Evolutionary conservation across 495 filamentous ascomycete species (phyloP), one percentile per base, ranked within the genome.

Genomic region (Aspergillus hancockii): DNA sequence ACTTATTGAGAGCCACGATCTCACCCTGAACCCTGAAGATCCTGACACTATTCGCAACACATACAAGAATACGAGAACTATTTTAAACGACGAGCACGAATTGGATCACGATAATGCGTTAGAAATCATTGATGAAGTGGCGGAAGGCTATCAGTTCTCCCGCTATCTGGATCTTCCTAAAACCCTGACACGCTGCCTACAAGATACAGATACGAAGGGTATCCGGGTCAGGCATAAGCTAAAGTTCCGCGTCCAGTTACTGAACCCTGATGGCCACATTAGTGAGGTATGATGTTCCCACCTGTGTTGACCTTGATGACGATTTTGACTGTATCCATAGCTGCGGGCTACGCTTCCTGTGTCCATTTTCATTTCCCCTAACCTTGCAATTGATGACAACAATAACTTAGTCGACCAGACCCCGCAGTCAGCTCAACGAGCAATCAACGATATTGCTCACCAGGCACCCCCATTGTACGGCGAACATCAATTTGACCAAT

Each of bases 191-290:
- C 79, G 79, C 32, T 97, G 94, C 74, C 72, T 97, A 41, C 94
- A 98, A 71, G 90, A 95, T 63, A 88, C 90, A 43, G 90, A 95
- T 53, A 83, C 83, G 14, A 83, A 87, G 63, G 88, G 88, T 14
- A 94, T 98, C 72, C 93, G 90, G 68, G 81, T 97, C 19, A 78
- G 89, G 46, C 94, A 98, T 69, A 93, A 91, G 75, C 77, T 97
- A 50, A 89, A 88, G 72, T 83, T 97, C 67, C 87, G 88, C 54
- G 85, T 98, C 56, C 88, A 92, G 60, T 79, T 98, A 31, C 87
- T 91, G 62, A 97, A 98, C 63, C 93, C 94, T 0, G 94, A 98
- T 73, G 92, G 90, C 0, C 94, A 97, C 70, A 80, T 91, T 45
- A 96, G 92, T 51, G 92, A 97, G 79, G 87, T 90, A 75, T 61